phyloP scores from a whole-genome alignment of 2,329 filamentous ascomycete species.

The Tympanopsis confertula region DNA sequence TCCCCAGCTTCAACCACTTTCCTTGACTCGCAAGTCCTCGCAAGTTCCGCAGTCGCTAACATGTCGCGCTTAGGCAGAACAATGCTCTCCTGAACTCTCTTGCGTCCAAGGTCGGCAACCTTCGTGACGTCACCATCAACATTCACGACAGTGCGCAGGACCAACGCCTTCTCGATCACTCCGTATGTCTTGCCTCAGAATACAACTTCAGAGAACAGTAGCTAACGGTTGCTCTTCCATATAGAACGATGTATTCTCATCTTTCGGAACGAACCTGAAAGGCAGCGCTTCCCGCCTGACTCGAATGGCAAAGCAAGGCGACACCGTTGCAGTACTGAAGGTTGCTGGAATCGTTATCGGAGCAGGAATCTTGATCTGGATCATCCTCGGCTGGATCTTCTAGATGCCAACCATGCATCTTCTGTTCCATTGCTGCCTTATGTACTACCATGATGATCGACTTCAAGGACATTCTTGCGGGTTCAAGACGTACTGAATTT shows the following conservation, averaged over 20 bases:
- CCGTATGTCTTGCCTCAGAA: not conserved
- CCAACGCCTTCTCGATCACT: not conserved
- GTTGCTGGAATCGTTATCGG: not conserved
- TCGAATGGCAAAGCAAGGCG: not conserved
- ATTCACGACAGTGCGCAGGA: not conserved
- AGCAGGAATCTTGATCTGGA: not conserved
- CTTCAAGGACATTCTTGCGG: too few relatives aligned
- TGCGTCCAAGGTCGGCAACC: not conserved
- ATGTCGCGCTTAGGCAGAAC: not conserved
- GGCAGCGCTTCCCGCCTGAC: not conserved
- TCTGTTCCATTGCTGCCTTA: not conserved
- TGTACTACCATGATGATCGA: too few relatives aligned
- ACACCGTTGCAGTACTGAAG: not conserved
- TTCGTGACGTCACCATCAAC: not conserved
- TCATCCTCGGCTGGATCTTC: not conserved
- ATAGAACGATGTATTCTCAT: constrained; percentile 1
- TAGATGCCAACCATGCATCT: not conserved
- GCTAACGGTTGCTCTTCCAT: not conserved
- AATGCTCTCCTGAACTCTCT: constrained; percentile 1
- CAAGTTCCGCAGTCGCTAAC: not conserved
- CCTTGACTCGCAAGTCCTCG: not conserved
- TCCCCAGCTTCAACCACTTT: not conserved
- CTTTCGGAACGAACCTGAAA: not conserved
- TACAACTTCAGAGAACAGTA: too few relatives aligned
- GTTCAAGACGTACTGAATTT: not conserved